Evolutionary conservation across 2,329 filamentous ascomycete species (phyloP).

Genomic region (Pseudogymnoascus sp.): DNA sequence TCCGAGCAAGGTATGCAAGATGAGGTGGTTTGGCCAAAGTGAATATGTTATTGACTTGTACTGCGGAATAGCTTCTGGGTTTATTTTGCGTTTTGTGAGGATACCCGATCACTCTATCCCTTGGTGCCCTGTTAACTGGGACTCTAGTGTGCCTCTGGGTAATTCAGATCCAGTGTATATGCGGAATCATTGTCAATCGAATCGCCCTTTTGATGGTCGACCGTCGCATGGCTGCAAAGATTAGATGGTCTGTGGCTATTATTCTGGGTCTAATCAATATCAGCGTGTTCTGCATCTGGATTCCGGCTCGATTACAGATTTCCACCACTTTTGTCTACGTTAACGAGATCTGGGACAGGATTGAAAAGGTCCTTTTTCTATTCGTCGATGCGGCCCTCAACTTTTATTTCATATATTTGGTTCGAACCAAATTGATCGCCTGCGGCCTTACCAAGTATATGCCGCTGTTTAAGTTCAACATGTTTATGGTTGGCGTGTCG

Average conservation of each 20-base stretch:
- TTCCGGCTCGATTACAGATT: constrained; percentile 40
- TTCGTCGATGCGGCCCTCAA: constrained; percentile 44
- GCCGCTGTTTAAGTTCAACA: constrained; percentile 35
- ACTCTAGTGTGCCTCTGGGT: constrained; percentile 36
- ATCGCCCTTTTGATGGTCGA: constrained; percentile 44
- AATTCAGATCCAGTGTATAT: constrained; percentile 43
- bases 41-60: neutral
- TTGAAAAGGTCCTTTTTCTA: constrained; percentile 45
- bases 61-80: constrained; percentile 20
- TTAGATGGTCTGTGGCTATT: constrained; percentile 29
- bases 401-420: constrained; percentile 42
- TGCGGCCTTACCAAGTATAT: constrained; percentile 35
- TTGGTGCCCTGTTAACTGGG: constrained; percentile 15
- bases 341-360: constrained; percentile 45
- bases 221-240: constrained; percentile 17
- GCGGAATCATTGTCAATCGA: constrained; percentile 52
- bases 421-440: constrained; percentile 32
- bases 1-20: constrained; percentile 30
- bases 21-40: neutral
- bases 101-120: neutral
- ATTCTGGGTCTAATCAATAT: constrained; percentile 39
- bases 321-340: constrained; percentile 36
- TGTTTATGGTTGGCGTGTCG: constrained; percentile 34
- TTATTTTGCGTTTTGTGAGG: constrained; percentile 22
- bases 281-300: constrained; percentile 46